phyloP scores from a whole-genome alignment of 225 moss, liverwort and hornwort genomes.

The Neckera pumila region DNA sequence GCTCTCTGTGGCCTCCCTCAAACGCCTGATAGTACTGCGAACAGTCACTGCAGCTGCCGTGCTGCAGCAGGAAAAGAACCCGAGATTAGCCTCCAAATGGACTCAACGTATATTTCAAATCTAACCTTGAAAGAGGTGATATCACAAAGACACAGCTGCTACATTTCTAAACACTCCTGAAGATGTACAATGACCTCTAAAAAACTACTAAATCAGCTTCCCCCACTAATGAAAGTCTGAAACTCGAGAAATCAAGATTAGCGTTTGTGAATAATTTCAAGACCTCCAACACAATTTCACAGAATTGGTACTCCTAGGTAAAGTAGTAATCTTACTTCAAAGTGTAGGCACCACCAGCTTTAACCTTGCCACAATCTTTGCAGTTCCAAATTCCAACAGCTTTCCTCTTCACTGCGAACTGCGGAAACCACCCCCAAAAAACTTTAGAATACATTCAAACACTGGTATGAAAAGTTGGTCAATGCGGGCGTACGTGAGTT shows the following conservation, averaged over 20 bases:
- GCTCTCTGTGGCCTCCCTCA: constrained; percentile 33
- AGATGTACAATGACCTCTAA: background rate
- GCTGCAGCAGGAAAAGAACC: background rate
- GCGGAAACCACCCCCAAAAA: background rate
- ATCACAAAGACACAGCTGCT: background rate
- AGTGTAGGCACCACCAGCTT: constrained; percentile 56
- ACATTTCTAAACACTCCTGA: background rate
- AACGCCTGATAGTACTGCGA: constrained; percentile 27
- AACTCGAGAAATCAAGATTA: background rate
- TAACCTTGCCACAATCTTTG: constrained; percentile 56
- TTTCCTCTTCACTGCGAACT: constrained; percentile 62
- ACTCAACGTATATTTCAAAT: background rate
- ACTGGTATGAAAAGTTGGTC: too few species aligned
- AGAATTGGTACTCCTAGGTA: background rate
- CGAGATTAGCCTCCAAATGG: background rate
- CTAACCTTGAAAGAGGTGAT: background rate
- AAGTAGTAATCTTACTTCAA: constrained; percentile 27
- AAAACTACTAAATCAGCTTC: background rate
- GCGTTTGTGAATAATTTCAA: background rate
- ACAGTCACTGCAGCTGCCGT: constrained; percentile 30
- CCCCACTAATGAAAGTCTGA: background rate
- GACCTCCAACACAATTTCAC: background rate
- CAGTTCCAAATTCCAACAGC: constrained; percentile 61
- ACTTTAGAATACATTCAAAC: background rate
- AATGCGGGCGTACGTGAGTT: background rate